phyloP scores from a whole-genome alignment of 768 basidiomycete genomes.

The Galerina marginata region DNA sequence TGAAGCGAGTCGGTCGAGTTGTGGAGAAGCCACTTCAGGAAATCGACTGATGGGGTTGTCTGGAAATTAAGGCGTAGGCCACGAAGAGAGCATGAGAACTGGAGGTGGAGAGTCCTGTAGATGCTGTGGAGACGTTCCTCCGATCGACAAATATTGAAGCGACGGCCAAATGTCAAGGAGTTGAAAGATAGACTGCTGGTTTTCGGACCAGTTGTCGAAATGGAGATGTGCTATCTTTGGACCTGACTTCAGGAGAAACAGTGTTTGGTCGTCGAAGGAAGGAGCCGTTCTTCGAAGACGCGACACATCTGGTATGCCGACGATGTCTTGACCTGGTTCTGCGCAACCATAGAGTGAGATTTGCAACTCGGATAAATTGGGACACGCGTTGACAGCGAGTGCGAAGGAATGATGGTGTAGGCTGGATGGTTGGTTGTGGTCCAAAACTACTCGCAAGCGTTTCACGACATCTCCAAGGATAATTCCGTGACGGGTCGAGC shows the following conservation, averaged over 20 bases:
- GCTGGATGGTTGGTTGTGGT: constrained; percentile 68
- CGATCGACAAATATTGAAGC: constrained; percentile 58
- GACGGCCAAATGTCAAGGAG: constrained; percentile 69
- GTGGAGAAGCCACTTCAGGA: constrained; percentile 73
- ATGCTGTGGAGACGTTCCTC: constrained; percentile 61
- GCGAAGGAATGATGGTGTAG: constrained; percentile 64
- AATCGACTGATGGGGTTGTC: constrained; percentile 61
- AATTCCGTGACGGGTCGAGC: constrained; percentile 50
- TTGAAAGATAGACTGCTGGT: constrained; percentile 58
- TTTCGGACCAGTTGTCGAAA: constrained; percentile 77
- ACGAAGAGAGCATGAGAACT: constrained; percentile 51
- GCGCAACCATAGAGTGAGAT: constrained; percentile 65
- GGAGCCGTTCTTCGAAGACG: constrained; percentile 58
- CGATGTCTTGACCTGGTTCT: constrained; percentile 53
- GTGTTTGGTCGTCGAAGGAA: constrained; percentile 56
- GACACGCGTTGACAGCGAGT: constrained; percentile 60
- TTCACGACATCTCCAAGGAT: constrained; percentile 58
- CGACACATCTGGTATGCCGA: constrained; percentile 50
- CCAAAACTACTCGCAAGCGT: constrained; percentile 60
- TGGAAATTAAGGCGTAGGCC: constrained; percentile 72
- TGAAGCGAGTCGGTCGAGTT: constrained; percentile 56
- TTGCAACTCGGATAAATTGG: constrained; percentile 59
- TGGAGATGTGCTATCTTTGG: constrained; percentile 58
- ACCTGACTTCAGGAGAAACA: constrained; percentile 58
- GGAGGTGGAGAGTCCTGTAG: constrained; percentile 48